Evolutionary conservation across 768 basidiomycete genomes (phyloP), one percentile per base, ranked within the genome.

Genomic region (Ramaria sp.): DNA sequence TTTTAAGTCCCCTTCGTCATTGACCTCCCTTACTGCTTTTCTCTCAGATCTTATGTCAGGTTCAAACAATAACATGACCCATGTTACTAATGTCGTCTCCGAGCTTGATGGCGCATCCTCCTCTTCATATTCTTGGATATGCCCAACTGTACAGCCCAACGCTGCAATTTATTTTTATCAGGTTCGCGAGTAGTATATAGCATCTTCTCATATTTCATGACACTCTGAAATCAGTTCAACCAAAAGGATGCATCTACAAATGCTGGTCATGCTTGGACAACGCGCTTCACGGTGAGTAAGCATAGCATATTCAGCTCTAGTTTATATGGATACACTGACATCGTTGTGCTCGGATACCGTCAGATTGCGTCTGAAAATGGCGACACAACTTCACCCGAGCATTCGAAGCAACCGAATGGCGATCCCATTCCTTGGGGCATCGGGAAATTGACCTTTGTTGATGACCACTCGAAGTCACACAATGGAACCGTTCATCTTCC

Each of bases 121-220:
- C 28, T 62, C 67, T 1, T 64, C 72, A 1, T 72, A 56, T 52
- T 61, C 48, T 20, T 72, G 70, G 70, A 66, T 61, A 18, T 72
- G 71, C 52, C 72, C 72, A 0, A 52, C 64, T 8, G 70, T 72
- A 2, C 52, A 62, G 20, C 72, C 71, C 0, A 64, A 70, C 55
- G 66, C 70, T 3, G 60, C 62, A 4, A 71, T 71, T 13, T 73
- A 72, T 59, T 72, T 72, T 57, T 73, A 72, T 50, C 66, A 72
- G 64, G 71, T 68, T 53, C 18, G 58, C 10, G 9, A 16, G n/a
- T 10, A 24, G 34, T 25, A 22, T 41, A 22, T 32, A 12, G 5
- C 36, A 50, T 32, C 30, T 32, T 32, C 30, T 5, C 30, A 12
- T 22, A 7, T 15, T 15, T 18, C 47, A 6, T 20, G 0, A 38